Percentiles rank a stretch among this genome's conserved stretches.
phyloP scores from a whole-genome alignment of 441 rosid genomes.

The Gossypium gossypioides region DNA sequence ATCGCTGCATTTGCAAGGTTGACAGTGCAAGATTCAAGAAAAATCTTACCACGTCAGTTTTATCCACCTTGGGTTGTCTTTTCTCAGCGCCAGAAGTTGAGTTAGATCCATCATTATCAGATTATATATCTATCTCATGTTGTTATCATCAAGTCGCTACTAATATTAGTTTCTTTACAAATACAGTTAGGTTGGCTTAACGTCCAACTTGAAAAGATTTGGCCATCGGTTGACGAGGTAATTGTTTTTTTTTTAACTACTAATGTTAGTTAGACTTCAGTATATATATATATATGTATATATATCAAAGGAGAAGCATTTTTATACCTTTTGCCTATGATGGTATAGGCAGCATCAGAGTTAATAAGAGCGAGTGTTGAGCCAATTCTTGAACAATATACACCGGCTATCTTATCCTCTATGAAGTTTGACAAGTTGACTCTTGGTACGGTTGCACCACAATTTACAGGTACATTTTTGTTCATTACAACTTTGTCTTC shows the following conservation, averaged over 20 bases:
- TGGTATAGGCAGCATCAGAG: slow-evolving; percentile 77
- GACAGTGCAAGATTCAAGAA: slow-evolving; percentile 79
- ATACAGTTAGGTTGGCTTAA: slow-evolving; percentile 83
- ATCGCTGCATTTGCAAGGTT: slow-evolving; percentile 85
- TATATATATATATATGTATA: too few relatives aligned
- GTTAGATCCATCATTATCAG: slow-evolving; percentile 10
- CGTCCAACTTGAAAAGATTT: slow-evolving; percentile 65
- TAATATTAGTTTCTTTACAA: slow-evolving; percentile 10
- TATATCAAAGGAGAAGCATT: too few relatives aligned
- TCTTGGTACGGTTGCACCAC: slow-evolving; percentile 90
- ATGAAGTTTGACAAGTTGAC: slow-evolving; percentile 73
- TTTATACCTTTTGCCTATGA: background rate
- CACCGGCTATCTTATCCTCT: slow-evolving; percentile 64
- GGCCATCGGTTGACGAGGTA: slow-evolving; percentile 77
- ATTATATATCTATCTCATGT: background rate
- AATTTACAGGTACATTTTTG: slow-evolving; percentile 64
- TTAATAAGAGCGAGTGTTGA: slow-evolving; percentile 62
- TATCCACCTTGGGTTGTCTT: slow-evolving; percentile 90
- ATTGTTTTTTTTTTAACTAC: background rate
- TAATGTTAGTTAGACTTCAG: too few relatives aligned
- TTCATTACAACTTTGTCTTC: background rate
- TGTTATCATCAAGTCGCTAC: background rate
- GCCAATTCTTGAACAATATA: slow-evolving; percentile 79
- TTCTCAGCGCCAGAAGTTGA: slow-evolving; percentile 69
- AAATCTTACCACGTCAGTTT: slow-evolving; percentile 47